Percentiles rank a stretch among this genome's conserved stretches.
These are phyloP conservation scores for Sordariomycetes sp. DNA, from an alignment of 2,329 filamentous ascomycete genomes.

Conservation along the genomic window DNA sequence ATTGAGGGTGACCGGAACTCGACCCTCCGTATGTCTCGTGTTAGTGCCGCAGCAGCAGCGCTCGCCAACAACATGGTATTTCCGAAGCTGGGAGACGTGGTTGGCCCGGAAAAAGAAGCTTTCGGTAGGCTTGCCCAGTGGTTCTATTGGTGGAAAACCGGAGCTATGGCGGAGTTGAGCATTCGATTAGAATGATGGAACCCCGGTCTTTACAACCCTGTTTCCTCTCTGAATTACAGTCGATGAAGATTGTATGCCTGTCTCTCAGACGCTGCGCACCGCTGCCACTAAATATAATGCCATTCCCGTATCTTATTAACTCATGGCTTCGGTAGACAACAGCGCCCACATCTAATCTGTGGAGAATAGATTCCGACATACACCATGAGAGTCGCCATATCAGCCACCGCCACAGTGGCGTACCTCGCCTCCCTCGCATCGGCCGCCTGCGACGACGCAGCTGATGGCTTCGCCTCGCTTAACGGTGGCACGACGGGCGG, in stretches of 20 bases:
- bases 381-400: neutral
- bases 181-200: neutral
- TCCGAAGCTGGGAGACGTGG: neutral
- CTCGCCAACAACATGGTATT: neutral
- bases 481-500: conserved; percentile 15
- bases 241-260: neutral
- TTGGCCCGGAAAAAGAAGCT: neutral
- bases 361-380: too few species aligned
- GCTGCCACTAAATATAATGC: neutral
- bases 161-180: neutral
- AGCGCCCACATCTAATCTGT: too few species aligned
- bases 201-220: too few species aligned
- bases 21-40: neutral
- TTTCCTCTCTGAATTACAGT: neutral
- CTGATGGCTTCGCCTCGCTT: conserved; percentile 13
- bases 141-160: neutral
- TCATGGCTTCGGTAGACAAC: neutral
- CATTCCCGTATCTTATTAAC: neutral
- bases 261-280: neutral
- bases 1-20: neutral
- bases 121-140: neutral
- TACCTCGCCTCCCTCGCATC: neutral
- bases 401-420: neutral
- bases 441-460: conserved; percentile 6
- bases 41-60: neutral